These are phyloP conservation scores for Russula sp. DNA, from an alignment of 768 basidiomycete species.

Conservation along the genomic window DNA sequence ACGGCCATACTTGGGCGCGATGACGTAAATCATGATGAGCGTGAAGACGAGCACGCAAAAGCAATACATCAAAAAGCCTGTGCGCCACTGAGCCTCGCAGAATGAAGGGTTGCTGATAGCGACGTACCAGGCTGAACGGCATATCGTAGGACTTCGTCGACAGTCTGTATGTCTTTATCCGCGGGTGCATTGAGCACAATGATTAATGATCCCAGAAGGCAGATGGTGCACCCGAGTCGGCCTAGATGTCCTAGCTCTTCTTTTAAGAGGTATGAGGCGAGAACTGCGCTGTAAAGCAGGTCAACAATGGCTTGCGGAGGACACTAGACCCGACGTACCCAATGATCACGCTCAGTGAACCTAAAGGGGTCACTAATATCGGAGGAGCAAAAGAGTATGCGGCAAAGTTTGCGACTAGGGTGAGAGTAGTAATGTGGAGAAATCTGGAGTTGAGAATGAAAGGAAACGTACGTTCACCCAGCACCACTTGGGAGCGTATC, in stretches of 20 bases:
- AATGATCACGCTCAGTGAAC: conserved; percentile 91
- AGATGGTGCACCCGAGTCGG: conserved; percentile 75
- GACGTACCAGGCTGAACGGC: conserved; percentile 85
- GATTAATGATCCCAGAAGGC: conserved; percentile 81
- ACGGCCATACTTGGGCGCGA: conserved; percentile 81
- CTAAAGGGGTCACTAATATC: conserved; percentile 96
- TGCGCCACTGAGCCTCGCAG: neutral
- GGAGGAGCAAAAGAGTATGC: conserved; percentile 98
- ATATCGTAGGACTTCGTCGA: conserved; percentile 87
- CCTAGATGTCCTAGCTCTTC: conserved; percentile 95
- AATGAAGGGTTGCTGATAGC: neutral
- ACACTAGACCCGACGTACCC: conserved; percentile 49
- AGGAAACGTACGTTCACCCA: conserved; percentile 71
- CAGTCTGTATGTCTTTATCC: conserved; percentile 87
- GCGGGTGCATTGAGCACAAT: conserved; percentile 96
- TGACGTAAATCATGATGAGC: conserved; percentile 77
- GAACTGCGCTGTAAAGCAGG: conserved; percentile 57
- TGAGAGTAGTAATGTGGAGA: neutral
- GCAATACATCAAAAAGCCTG: conserved; percentile 90
- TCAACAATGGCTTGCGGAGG: conserved; percentile 1
- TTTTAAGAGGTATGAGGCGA: conserved; percentile 87
- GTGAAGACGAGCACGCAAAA: conserved; percentile 76
- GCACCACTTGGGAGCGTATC: conserved; percentile 59
- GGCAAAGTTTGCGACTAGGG: conserved; percentile 78
- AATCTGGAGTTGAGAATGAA: neutral